These are phyloP conservation scores for Bocquillonia castaneifolia DNA, from an alignment of 441 rosid genomes.

Conservation along the genomic window DNA sequence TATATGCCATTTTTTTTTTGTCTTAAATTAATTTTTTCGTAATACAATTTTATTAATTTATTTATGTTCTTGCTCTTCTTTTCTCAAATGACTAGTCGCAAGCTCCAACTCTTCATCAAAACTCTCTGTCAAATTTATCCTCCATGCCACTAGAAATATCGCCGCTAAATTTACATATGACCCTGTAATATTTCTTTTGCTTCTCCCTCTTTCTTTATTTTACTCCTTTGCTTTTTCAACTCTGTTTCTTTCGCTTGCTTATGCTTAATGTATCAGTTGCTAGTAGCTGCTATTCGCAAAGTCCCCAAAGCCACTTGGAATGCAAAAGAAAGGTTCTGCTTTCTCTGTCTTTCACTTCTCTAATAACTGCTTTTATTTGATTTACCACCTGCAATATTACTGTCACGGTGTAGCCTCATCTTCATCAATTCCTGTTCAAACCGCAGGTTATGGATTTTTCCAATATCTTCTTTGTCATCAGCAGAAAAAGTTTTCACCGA, in stretches of 20 bases:
- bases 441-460: slow-evolving; percentile 80
- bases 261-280: slow-evolving; percentile 35
- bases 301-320: slow-evolving; percentile 87
- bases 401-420: slow-evolving; percentile 17
- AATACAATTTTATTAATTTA: slow-evolving; percentile 1
- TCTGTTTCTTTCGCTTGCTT: slow-evolving; percentile 6
- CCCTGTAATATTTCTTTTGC: slow-evolving; percentile 35
- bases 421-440: slow-evolving; percentile 25
- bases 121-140: slow-evolving; percentile 53
- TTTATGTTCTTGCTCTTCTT: slow-evolving; percentile 9
- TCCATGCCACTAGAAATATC: slow-evolving; percentile 61
- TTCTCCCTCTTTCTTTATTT: not conserved
- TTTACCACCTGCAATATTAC: slow-evolving; percentile 12
- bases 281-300: slow-evolving; percentile 70
- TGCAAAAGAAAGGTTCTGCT: slow-evolving; percentile 76
- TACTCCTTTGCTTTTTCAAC: not conserved
- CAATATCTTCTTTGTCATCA: slow-evolving; percentile 57
- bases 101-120: slow-evolving; percentile 37
- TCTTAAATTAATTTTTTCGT: not conserved
- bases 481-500: slow-evolving; percentile 56
- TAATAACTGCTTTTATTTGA: not conserved
- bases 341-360: not conserved
- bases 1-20: not conserved
- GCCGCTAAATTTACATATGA: slow-evolving; percentile 76
- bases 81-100: slow-evolving; percentile 38